phyloP scores from a whole-genome alignment of 2,329 filamentous ascomycete genomes.

The Ilyonectria robusta region DNA sequence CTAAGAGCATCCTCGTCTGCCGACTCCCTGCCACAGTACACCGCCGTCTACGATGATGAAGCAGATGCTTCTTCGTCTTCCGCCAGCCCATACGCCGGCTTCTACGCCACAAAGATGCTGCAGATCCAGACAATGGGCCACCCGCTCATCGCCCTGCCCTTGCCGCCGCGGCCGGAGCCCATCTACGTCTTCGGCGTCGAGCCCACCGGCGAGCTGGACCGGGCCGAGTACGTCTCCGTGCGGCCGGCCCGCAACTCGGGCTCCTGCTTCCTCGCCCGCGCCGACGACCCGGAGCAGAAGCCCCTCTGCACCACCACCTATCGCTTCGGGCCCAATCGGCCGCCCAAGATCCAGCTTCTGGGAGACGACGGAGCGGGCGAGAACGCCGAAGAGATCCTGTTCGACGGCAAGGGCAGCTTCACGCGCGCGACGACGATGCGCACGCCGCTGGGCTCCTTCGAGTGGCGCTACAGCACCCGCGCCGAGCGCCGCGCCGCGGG shows the following conservation, averaged over 20 bases:
- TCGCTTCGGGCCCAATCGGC: conserved; percentile 67
- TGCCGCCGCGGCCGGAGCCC: conserved; percentile 54
- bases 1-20: conserved; percentile 47
- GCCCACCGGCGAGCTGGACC: conserved; percentile 55
- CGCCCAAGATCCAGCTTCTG: conserved; percentile 60
- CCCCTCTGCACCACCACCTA: conserved; percentile 68
- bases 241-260: conserved; percentile 63
- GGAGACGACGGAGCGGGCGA: conserved; percentile 6
- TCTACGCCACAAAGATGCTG: conserved; percentile 60
- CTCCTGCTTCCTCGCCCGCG: conserved; percentile 63
- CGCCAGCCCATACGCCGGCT: conserved; percentile 43
- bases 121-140: conserved; percentile 66
- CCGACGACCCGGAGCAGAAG: conserved; percentile 51
- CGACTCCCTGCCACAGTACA: conserved; percentile 49
- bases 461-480: conserved; percentile 69
- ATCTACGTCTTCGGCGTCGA: conserved; percentile 61
- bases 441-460: conserved; percentile 64
- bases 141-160: conserved; percentile 58
- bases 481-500: conserved; percentile 61
- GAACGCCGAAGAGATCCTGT: conserved; percentile 44
- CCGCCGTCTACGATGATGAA: conserved; percentile 22
- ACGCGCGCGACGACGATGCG: conserved; percentile 63
- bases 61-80: conserved; percentile 31
- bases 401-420: conserved; percentile 55
- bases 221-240: conserved; percentile 65